Base-by-base conservation (phyloP, 1,284 basidiomycete species). In the Malassezia restricta region DNA sequence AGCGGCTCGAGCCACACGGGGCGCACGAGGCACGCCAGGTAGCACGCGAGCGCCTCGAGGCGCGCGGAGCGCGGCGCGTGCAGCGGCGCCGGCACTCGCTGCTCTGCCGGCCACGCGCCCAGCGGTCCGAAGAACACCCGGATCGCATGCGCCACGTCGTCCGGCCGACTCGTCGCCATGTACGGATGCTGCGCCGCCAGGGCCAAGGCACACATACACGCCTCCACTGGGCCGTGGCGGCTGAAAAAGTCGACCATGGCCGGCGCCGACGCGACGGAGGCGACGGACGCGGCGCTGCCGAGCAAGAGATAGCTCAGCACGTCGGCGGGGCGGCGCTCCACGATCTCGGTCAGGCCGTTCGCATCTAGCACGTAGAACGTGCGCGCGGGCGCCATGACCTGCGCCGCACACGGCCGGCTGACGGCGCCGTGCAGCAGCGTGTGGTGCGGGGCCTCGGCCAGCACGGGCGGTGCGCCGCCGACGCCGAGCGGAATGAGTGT, bases 141-240 rank as follows among this genome's bases (percentile, higher is more conserved):
- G 28, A 64, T 62, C 14, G 72, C 72, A 7, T 65, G 62, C 4
- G 65, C 56, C 7, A 62, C 64, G 24, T 74, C 68, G 30, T 68
- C 62, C 8, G 47, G 54, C 11, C 15, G 33, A 11, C 33, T 11
- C 3, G 56, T 47, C 31, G 51, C 59, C 59, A 32, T 56, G 33
- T 15, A 35, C 57, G 9, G 56, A 47, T 76, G 75, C 30, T 68
- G 61, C 1, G 75, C 68, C 80, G 80, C 75, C 46, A 78, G 71
- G 12, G 82, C 85, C 11, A 94, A 78, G n/a, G 89, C 80, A 83
- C 92, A 91, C 11, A 87, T 84, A 66, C 87, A 91, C 1, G 86
- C 85, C 68, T 94, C 65, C 43, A 65, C 61, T 7, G 62, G 61
- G 32, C 63, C 68, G 29, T 56, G 67, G 12, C 58, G 55, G 37